Base-by-base conservation (phyloP, 768 basidiomycete genomes). In the Ramaria rubella region DNA sequence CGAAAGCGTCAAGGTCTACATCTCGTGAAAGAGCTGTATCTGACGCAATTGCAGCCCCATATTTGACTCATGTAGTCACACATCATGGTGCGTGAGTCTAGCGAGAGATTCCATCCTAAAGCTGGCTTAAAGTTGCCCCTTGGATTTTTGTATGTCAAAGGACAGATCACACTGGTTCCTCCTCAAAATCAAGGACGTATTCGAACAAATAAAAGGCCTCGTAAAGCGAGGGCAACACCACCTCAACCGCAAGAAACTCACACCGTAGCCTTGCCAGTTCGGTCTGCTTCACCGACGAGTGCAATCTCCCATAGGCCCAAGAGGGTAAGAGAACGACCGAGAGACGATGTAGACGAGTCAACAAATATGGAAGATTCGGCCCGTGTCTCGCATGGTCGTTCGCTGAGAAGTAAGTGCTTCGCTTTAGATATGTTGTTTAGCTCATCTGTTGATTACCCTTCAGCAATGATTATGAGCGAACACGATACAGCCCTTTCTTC, bases 11-110 rank as follows among this genome's bases (percentile, higher is more conserved):
- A 19, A 42, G 40, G 40, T 8, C 40, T 42, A 42, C n/a, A 7
- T 42, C 40, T 42, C 17, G n/a, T n/a, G 14, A 21, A 17, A 42
- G 40, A 42, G n/a, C 11, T 21, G n/a, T n/a, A 40, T 49, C 31
- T 33, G 48, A 9, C 2, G 31, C 27, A 12, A 21, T n/a, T 60
- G 64, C 64, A 51, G 74, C 78, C 45, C 83, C 82, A 58, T 85
- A 81, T 74, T 77, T 81, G 58, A 74, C 81, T 55, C 81, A 79
- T 67, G 73, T 71, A 67, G 72, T 78, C 63, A 75, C 73, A 50
- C 80, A 79, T 68, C 78, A 75, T 67, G 79, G 76, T 62, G 40
- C 40, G 40, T 42, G 23, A 42, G 9, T 21, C 40, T n/a, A 7
- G 23, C n/a, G 23, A n/a, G 17, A n/a, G 17, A n/a, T 42, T 8